phyloP scores from a whole-genome alignment of 208 protist genomes.

The Leishmania braziliensis region DNA sequence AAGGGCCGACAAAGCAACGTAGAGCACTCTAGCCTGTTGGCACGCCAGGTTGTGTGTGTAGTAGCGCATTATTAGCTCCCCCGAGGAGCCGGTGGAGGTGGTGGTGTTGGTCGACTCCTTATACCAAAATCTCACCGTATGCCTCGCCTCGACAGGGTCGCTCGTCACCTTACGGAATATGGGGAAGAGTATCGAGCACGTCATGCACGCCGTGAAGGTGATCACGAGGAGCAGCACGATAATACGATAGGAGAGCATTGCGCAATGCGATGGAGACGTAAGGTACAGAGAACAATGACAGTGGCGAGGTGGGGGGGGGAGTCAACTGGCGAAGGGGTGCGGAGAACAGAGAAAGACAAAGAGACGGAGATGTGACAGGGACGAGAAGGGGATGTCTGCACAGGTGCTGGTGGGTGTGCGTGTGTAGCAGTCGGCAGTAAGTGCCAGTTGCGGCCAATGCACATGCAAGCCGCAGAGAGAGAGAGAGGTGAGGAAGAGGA shows the following conservation, averaged over 20 bases:
- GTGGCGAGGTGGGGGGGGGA: not conserved
- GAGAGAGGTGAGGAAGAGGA: not conserved
- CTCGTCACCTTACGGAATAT: not conserved
- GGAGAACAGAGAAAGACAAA: no score
- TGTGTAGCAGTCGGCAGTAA: not conserved
- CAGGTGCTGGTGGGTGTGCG: not conserved
- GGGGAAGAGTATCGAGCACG: constrained; percentile 16
- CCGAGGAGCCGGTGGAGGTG: not conserved
- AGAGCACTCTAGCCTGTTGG: not conserved
- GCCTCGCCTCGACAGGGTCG: not conserved
- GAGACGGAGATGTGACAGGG: not conserved
- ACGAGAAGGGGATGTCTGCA: not conserved
- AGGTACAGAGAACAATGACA: not conserved
- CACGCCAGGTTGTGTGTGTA: constrained; percentile 5
- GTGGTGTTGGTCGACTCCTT: not conserved
- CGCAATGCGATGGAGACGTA: not conserved
- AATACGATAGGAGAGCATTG: constrained; percentile 24
- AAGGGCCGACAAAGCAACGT: not conserved
- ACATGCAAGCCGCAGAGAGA: not conserved
- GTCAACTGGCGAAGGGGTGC: no score
- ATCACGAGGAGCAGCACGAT: not conserved
- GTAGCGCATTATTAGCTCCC: not conserved
- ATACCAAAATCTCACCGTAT: constrained; percentile 4
- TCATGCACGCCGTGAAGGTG: constrained; percentile 7
- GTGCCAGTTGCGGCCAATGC: not conserved